Evolutionary conservation across 441 rosid species (phyloP), one percentile per base, ranked within the genome.

Genomic region (Raphanus hybrid): DNA sequence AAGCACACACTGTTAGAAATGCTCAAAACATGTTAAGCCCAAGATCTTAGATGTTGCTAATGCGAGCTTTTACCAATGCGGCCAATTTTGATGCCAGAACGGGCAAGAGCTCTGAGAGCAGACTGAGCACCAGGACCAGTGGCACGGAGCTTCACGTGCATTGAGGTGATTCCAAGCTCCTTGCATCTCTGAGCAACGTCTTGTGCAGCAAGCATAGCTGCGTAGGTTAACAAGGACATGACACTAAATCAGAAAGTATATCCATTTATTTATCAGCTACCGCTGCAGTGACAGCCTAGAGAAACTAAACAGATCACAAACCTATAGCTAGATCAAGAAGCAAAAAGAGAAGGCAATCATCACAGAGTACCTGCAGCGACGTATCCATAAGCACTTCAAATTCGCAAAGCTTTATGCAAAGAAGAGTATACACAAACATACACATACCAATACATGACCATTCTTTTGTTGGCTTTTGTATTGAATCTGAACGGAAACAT

Each of bases 81-180:
- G 52, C 93, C 91, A 48, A 89, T 87, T 69, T 82, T 87, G 91
- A 89, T 89, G 82, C 92, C 92, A 3, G 92, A 89, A 79, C 92
- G 92, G 57, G 93, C 93, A 78, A 89, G 89, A 7, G 93, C 93
- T 76, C 93, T 80, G 16, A 89, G 91, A 14, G 92, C 92, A 11
- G 92, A 89, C 82, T 89, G 92, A 18, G 92, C 92, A 78, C 92
- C 92, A n/a, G 93, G 91, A 65, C 93, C 93, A 0, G 93, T 89
- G 18, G 91, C 93, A 26, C 91, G 86, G 67, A 89, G 93, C 82
- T 89, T 89, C 58, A 89, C 89, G 70, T 89, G 93, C 62, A 89
- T 87, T 12, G 93, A 91, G 0, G 93, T 87, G 60, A 89, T 80
- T 15, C 93, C 93, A 81, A 87, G 88, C 64, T 89, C 93, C 93